Evolutionary conservation across 1,139 yeast species (phyloP).

Genomic region (Pichia sp.): DNA sequence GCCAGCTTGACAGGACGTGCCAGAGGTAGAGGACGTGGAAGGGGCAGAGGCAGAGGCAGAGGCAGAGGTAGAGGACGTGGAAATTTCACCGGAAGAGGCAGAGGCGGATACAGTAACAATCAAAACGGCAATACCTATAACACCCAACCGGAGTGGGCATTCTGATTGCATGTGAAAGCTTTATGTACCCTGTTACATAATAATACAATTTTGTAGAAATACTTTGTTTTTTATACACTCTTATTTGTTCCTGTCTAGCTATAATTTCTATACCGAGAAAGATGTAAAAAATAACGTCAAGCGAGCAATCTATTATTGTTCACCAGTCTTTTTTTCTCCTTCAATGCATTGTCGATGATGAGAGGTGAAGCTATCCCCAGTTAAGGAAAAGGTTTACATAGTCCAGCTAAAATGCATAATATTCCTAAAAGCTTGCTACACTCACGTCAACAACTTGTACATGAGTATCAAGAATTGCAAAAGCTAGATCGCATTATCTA

Average conservation of each 20-base stretch:
- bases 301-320: background rate
- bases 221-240: background rate
- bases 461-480: conserved; percentile 3
- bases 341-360: background rate
- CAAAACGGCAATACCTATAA: conserved; percentile 22
- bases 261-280: background rate
- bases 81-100: conserved; percentile 14
- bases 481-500: background rate
- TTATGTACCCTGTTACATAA: background rate
- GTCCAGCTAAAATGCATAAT: background rate
- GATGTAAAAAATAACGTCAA: background rate
- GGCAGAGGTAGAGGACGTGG: conserved; percentile 18
- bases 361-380: no score
- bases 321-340: background rate
- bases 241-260: background rate
- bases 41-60: conserved; percentile 31
- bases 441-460: background rate
- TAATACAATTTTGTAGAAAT: background rate
- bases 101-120: conserved; percentile 28
- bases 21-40: conserved; percentile 18
- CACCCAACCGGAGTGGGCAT: conserved; percentile 28
- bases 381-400: no score
- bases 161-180: conserved; percentile 1
- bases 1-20: conserved; percentile 33
- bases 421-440: background rate